Conservation (phyloP, 129 eudicot species). For the Apium graveolens region DNA sequence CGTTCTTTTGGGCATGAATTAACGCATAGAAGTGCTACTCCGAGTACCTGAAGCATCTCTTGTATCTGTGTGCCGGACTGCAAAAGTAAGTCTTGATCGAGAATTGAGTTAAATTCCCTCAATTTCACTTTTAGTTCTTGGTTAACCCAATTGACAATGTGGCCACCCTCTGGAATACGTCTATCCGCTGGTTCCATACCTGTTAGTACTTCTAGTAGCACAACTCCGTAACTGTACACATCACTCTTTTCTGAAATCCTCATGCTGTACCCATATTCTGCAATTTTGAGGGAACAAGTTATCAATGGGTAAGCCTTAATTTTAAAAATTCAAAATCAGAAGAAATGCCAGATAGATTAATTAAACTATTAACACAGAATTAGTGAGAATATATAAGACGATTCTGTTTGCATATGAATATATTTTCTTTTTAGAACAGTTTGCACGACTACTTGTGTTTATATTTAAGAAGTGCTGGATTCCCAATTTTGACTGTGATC, state of each 20-base stretch:
- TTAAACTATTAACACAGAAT: neutral
- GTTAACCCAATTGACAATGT: constrained; percentile 42
- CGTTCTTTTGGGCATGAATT: constrained; percentile 43
- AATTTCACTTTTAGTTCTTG: constrained; percentile 23
- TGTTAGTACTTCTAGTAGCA: constrained; percentile 46
- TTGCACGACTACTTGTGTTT: neutral
- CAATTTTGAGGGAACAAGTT: constrained; percentile 9
- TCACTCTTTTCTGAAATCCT: constrained; percentile 52
- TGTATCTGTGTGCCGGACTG: constrained; percentile 39
- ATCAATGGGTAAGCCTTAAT: neutral
- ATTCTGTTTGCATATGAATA: neutral
- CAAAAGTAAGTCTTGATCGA: constrained; percentile 35
- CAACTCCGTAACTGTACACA: constrained; percentile 53
- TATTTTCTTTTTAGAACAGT: neutral
- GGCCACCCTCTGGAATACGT: constrained; percentile 44
- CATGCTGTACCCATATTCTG: constrained; percentile 49
- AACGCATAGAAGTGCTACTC: constrained; percentile 48
- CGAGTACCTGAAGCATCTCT: constrained; percentile 57
- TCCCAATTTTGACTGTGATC: neutral
- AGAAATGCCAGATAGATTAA: neutral
- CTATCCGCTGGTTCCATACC: constrained; percentile 50
- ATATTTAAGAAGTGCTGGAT: neutral
- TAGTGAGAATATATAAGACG: neutral
- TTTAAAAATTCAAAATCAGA: neutral
- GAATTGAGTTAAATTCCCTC: constrained; percentile 24